phyloP scores from a whole-genome alignment of 345 rosid species.

The Lagerstroemia speciosa region DNA sequence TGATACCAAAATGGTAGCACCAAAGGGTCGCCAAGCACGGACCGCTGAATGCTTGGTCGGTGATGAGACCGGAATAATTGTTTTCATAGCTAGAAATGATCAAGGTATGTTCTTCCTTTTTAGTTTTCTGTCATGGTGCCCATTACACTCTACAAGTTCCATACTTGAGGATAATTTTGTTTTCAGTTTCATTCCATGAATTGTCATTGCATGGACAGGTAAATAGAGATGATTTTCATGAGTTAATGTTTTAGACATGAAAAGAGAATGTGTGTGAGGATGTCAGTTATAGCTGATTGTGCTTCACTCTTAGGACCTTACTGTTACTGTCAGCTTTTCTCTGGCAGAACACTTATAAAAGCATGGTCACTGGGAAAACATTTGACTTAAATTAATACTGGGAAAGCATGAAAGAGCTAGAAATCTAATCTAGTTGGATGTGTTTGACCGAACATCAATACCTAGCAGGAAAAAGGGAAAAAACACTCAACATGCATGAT shows the following conservation, averaged over 20 bases:
- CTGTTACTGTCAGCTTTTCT: background rate
- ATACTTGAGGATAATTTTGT: background rate
- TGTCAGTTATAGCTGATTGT: background rate
- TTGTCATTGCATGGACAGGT: background rate
- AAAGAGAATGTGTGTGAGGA: background rate
- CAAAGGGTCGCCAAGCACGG: slow-evolving; percentile 79
- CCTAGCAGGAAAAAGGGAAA: too few relatives aligned
- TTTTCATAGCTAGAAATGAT: slow-evolving; percentile 86
- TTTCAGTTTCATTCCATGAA: background rate
- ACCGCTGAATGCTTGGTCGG: slow-evolving; percentile 87
- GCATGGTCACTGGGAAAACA: background rate
- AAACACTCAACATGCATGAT: too few relatives aligned
- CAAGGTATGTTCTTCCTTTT: slow-evolving; percentile 41
- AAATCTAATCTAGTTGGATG: too few relatives aligned
- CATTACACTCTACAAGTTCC: background rate
- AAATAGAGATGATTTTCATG: background rate
- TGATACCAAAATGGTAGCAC: slow-evolving; percentile 63
- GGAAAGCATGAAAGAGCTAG: too few relatives aligned
- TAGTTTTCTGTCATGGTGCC: background rate
- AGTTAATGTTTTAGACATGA: background rate
- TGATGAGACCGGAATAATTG: slow-evolving; percentile 80
- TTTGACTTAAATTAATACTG: too few relatives aligned
- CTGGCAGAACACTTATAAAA: background rate
- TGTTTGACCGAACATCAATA: too few relatives aligned
- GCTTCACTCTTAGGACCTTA: background rate